Conservation (phyloP, 768 basidiomycete species). For the Paxillus ammoniavirescens region DNA sequence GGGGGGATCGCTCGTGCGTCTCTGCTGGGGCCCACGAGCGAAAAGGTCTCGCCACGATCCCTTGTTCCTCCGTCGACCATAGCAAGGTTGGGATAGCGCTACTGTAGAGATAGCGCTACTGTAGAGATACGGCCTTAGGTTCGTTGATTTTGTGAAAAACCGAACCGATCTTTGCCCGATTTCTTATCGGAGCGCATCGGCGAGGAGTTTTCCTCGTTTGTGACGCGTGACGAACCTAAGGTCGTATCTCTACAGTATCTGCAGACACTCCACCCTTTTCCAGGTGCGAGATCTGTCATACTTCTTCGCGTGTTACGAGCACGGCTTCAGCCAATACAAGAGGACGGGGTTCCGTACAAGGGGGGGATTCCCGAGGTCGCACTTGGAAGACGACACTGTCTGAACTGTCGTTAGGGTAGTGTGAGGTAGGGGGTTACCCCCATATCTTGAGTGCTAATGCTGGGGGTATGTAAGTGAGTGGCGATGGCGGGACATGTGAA, state of each 20-base stretch:
- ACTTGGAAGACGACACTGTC: conserved; percentile 7
- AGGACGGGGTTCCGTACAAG: conserved; percentile 10
- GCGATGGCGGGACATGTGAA: no score
- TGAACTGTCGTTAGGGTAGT: conserved; percentile 21
- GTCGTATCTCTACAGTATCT: no score
- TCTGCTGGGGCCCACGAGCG: conserved; percentile 17
- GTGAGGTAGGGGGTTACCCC: no score
- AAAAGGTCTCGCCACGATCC: conserved; percentile 7
- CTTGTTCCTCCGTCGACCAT: conserved; percentile 19
- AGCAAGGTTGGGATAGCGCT: conserved; percentile 29
- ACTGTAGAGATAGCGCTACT: conserved; percentile 11
- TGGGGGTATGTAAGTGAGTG: no score
- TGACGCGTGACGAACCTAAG: no score
- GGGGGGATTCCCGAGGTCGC: neutral
- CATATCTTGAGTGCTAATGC: no score
- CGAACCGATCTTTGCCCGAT: no score
- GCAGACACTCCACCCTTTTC: conserved; percentile 9
- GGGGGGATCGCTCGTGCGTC: conserved; percentile 28
- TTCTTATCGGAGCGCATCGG: no score
- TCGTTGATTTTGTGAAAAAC: no score
- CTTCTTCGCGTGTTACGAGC: conserved; percentile 21
- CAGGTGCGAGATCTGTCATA: conserved; percentile 30
- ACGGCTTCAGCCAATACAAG: conserved; percentile 25
- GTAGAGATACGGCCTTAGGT: no score
- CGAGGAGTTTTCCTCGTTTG: no score